These are phyloP conservation scores for Brettanomyces custersianus DNA, from an alignment of 805 yeast genomes.

Conservation along the genomic window DNA sequence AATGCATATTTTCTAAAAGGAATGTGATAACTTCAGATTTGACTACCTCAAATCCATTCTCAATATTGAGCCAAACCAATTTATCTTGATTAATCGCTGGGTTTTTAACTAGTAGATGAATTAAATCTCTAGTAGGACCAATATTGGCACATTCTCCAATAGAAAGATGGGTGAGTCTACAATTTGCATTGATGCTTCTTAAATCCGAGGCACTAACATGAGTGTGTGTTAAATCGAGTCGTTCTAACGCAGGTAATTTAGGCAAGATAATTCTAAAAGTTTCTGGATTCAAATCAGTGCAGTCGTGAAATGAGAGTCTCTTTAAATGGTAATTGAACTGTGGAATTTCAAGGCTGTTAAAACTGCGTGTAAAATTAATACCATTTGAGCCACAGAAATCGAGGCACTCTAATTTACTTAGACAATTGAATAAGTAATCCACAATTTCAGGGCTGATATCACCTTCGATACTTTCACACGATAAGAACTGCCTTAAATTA, in stretches of 20 bases:
- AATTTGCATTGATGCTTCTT: slow-evolving; percentile 42
- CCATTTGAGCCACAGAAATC: slow-evolving; percentile 90
- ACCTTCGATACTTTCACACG: slow-evolving; percentile 77
- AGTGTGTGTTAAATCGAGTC: slow-evolving; percentile 77
- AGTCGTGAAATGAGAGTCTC: slow-evolving; percentile 75
- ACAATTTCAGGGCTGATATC: slow-evolving; percentile 62
- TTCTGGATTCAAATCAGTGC: slow-evolving; percentile 63
- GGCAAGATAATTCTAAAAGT: slow-evolving; percentile 51
- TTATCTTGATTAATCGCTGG: slow-evolving; percentile 43
- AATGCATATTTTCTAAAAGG: slow-evolving; percentile 35
- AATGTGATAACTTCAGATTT: slow-evolving; percentile 35
- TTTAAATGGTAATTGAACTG: slow-evolving; percentile 22
- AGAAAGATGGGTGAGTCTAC: slow-evolving; percentile 67
- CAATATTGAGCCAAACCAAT: slow-evolving; percentile 43
- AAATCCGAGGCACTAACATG: slow-evolving; percentile 60
- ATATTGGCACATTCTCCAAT: slow-evolving; percentile 56
- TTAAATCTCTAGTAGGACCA: slow-evolving; percentile 57
- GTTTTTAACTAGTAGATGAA: slow-evolving; percentile 62
- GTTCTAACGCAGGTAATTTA: slow-evolving; percentile 43
- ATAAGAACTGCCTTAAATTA: slow-evolving; percentile 68
- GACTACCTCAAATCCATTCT: slow-evolving; percentile 44
- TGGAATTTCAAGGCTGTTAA: slow-evolving; percentile 32
- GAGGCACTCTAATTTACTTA: slow-evolving; percentile 52
- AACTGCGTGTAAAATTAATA: slow-evolving; percentile 48
- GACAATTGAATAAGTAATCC: slow-evolving; percentile 41